A percentile compares a stretch with the other conserved stretches of the same genome.
These are phyloP conservation scores for Marsdenia floribunda DNA, from an alignment of 257 asterid genomes.

Conservation along the genomic window DNA sequence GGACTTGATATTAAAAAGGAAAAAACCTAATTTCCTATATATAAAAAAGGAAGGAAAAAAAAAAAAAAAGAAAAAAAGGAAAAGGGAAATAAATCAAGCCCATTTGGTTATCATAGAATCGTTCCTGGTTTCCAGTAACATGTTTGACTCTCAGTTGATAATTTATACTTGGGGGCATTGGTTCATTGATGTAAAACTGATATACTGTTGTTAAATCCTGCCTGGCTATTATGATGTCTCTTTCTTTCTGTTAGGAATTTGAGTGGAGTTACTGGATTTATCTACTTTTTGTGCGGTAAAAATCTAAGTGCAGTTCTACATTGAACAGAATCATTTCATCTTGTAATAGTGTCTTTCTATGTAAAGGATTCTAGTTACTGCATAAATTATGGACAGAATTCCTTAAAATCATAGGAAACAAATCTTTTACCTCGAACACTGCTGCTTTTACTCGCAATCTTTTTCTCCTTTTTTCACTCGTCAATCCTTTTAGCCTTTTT, in stretches of 20 bases:
- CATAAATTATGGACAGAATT: not conserved
- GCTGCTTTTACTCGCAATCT: not conserved
- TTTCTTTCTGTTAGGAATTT: not conserved
- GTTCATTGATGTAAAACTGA: not conserved
- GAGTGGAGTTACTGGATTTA: not conserved
- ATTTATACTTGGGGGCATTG: not conserved
- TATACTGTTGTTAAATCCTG: not conserved
- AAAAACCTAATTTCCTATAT: too few relatives aligned
- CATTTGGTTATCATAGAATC: too few relatives aligned
- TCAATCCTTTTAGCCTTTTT: not conserved
- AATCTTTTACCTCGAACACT: not conserved
- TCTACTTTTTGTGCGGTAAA: not conserved
- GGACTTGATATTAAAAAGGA: not conserved
- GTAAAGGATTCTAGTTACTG: not conserved
- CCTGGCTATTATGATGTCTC: not conserved
- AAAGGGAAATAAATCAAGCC: not conserved
- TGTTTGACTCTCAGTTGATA: not conserved
- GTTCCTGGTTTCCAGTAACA: not conserved
- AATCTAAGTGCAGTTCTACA: not conserved
- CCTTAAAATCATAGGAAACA: not conserved
- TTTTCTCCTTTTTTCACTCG: not conserved
- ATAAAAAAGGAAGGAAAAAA: too few relatives aligned
- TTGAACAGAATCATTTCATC: not conserved
- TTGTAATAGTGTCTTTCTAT: not conserved
- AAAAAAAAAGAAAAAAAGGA: too few relatives aligned